Evolutionary conservation across 73 alveolate genomes (phyloP).

Genomic region (Tetrahymena borealis): DNA sequence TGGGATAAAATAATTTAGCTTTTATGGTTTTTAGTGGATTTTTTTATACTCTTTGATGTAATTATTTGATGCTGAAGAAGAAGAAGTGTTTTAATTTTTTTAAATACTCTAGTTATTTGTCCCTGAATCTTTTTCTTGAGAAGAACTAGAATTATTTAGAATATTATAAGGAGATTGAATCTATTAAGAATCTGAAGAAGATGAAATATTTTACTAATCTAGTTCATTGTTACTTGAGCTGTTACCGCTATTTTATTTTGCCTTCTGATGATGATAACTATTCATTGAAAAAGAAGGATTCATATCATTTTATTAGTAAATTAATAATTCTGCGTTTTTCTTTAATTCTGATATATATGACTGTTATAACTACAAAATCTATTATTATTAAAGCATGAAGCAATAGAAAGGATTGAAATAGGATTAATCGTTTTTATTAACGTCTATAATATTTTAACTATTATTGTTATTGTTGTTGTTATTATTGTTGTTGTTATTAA

Average conservation of each 20-base stretch:
- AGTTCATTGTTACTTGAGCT: neutral
- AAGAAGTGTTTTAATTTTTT: neutral
- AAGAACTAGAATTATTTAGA: neutral
- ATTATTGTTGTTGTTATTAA: neutral
- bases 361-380: neutral
- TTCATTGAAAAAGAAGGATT: neutral
- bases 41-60: neutral
- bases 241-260: neutral
- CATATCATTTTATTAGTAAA: neutral
- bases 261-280: neutral
- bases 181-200: neutral
- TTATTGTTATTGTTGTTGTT: neutral
- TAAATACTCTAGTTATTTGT: neutral
- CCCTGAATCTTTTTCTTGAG: neutral
- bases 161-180: neutral
- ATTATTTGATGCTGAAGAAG: neutral
- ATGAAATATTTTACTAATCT: neutral
- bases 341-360: neutral
- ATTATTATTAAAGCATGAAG: neutral
- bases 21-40: neutral
- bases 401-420: neutral
- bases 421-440: neutral
- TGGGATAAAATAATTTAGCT: neutral
- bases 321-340: neutral
- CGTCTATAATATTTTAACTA: no score